Evolutionary conservation across 2,329 filamentous ascomycete species (phyloP), one percentile per base, ranked within the genome.

Genomic region (Hirsutella thompsonii): DNA sequence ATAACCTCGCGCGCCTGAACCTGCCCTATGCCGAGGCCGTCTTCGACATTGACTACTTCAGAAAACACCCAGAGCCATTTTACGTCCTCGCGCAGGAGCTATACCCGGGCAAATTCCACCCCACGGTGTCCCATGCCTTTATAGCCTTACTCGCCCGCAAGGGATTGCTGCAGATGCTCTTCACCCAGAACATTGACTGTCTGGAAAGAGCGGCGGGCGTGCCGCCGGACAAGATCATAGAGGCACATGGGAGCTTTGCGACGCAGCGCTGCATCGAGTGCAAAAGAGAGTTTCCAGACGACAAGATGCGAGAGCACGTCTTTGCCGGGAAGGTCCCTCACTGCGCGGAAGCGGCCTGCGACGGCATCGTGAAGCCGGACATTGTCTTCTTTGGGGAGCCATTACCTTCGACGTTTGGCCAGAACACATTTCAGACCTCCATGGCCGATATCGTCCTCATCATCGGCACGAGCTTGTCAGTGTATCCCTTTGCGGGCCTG

Each of bases 101-200:
- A 4, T 94, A 94, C 55, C 92, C 92, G 0, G 90, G 89, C 16
- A 83, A 82, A 52, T 95, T 84, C 64, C 72, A 81, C 41, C 92
- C 92, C 0, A 98, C 92, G 1, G 69, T 96, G 41, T 83, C 88
- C 2, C 92, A 98, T 62, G 81, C 77, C 29, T 98, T 98, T 61
- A 80, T 98, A 52, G 72, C 78, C 13, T 68, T 98, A 20, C 76
- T 96, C 14, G 74, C 89, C 43, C 68, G 79, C 45, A 94, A 93
- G 62, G 78, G 76, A 4, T 67, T 90, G 33, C 67, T 98, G 20
- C 67, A 82, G 49, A 92, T 88, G 68, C 75, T 92, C 40, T 98
- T 96, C 60, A 95, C 92, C 0, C 92, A 98, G 57, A 98, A 98
- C 55, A 96, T 98, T 50, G 92, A 98, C 64, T 94, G 88, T 53